A percentile compares a stretch with the other conserved stretches of the same genome.
Conservation (phyloP, 2,329 filamentous ascomycete species). For the Fusarium luffae region DNA sequence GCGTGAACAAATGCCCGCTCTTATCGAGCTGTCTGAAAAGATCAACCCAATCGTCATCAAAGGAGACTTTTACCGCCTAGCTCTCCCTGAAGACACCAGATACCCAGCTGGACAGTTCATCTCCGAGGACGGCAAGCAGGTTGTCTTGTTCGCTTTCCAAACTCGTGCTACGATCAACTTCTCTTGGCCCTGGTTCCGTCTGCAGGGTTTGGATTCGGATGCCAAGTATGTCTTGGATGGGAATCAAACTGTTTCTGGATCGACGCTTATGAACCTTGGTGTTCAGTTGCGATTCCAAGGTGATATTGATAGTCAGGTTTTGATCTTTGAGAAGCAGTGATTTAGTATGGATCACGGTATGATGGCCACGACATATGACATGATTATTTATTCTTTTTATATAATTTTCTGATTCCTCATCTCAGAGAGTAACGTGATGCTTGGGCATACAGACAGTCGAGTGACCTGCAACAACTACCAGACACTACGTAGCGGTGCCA, state of each 20-base stretch:
- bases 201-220: conserved; percentile 66
- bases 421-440: neutral
- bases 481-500: too few relatives aligned
- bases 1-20: conserved; percentile 60
- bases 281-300: conserved; percentile 62
- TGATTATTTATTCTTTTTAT: neutral
- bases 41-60: conserved; percentile 69
- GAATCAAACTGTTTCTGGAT: conserved; percentile 64
- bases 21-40: conserved; percentile 65
- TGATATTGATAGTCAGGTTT: conserved; percentile 68
- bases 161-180: conserved; percentile 61
- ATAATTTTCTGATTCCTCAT: accelerated
- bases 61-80: conserved; percentile 70
- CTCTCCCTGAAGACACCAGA: conserved; percentile 67
- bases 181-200: conserved; percentile 62
- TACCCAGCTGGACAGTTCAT: conserved; percentile 72
- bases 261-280: conserved; percentile 71
- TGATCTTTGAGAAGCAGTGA: conserved; percentile 61
- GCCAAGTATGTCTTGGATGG: conserved; percentile 66
- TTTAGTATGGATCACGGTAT: neutral
- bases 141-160: conserved; percentile 71
- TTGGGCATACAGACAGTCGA: neutral
- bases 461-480: neutral
- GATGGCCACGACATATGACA: accelerated
- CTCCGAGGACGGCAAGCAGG: conserved; percentile 60